phyloP scores from a whole-genome alignment of 2,329 filamentous ascomycete species.

The Cordyceps farinosa region DNA sequence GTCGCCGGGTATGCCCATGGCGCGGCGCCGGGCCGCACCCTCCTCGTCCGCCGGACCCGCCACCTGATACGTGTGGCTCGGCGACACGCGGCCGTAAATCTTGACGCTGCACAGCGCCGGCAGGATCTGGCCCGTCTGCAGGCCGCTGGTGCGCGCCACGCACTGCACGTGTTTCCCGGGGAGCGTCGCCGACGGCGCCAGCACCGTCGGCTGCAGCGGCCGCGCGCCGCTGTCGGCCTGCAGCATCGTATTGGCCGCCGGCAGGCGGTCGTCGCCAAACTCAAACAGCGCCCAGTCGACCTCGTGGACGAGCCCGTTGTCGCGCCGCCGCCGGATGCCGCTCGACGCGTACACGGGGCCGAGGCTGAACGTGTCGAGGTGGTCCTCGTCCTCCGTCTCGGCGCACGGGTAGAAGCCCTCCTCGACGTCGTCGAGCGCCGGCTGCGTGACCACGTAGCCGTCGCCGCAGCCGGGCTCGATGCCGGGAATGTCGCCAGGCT shows the following conservation, averaged over 20 bases:
- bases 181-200: conserved; percentile 58
- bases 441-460: conserved; percentile 81
- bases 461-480: conserved; percentile 71
- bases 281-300: conserved; percentile 94
- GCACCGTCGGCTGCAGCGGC: conserved; percentile 51
- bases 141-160: conserved; percentile 79
- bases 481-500: conserved; percentile 74
- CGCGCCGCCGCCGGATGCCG: conserved; percentile 73
- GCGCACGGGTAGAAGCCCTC: conserved; percentile 76
- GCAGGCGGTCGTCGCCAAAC: conserved; percentile 67
- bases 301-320: conserved; percentile 74
- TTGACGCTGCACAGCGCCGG: conserved; percentile 79
- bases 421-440: conserved; percentile 81
- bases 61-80: conserved; percentile 67
- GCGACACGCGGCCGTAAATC: conserved; percentile 77
- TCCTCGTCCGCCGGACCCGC: conserved; percentile 34
- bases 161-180: conserved; percentile 80
- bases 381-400: conserved; percentile 72
- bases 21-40: conserved; percentile 22
- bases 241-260: conserved; percentile 68
- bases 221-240: conserved; percentile 21
- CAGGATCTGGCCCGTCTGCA: conserved; percentile 74
- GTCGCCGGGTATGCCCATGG: conserved; percentile 75
- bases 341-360: conserved; percentile 87
- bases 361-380: conserved; percentile 74